A percentile compares a stretch with the other conserved stretches of the same genome.
phyloP scores from a whole-genome alignment of 768 basidiomycete genomes.

The Rhodotorula babjevae region DNA sequence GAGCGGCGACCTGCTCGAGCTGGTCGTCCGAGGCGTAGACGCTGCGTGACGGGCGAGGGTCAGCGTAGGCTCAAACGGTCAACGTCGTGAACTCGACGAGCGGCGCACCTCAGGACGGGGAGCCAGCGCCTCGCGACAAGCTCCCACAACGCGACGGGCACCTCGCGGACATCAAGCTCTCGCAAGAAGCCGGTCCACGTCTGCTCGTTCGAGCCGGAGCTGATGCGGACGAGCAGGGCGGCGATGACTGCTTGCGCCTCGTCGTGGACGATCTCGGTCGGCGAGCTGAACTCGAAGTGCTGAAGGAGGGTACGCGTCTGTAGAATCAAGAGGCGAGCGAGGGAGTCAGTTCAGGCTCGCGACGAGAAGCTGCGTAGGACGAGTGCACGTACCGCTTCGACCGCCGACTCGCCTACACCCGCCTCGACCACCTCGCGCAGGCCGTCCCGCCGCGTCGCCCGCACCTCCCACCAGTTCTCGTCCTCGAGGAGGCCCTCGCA shows the following conservation, averaged over 20 bases:
- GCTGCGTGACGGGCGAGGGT: background rate
- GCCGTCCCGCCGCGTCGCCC: slow-evolving; percentile 3
- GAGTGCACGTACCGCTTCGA: slow-evolving; percentile 19
- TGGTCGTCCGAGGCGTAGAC: background rate
- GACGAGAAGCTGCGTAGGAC: background rate
- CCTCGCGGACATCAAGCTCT: background rate
- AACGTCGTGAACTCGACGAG: too few relatives aligned
- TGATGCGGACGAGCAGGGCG: slow-evolving; percentile 9
- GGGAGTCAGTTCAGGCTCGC: too few relatives aligned
- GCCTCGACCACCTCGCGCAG: slow-evolving; percentile 8
- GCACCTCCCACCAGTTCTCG: background rate
- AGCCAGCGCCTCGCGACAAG: slow-evolving; percentile 25
- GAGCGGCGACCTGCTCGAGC: slow-evolving; percentile 5
- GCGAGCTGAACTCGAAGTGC: background rate
- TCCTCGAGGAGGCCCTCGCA: background rate
- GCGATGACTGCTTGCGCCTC: background rate
- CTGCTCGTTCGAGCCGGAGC: background rate
- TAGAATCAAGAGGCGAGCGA: too few relatives aligned
- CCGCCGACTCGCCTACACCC: slow-evolving; percentile 1
- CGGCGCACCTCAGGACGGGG: slow-evolving; percentile 6
- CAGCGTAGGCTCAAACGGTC: too few relatives aligned
- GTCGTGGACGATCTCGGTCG: background rate
- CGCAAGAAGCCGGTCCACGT: slow-evolving; percentile 1
- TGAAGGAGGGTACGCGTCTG: slow-evolving; percentile 28
- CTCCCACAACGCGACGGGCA: slow-evolving; percentile 25